Base-by-base conservation (phyloP, 2,329 filamentous ascomycete species). In the Alternaria metachromatica region DNA sequence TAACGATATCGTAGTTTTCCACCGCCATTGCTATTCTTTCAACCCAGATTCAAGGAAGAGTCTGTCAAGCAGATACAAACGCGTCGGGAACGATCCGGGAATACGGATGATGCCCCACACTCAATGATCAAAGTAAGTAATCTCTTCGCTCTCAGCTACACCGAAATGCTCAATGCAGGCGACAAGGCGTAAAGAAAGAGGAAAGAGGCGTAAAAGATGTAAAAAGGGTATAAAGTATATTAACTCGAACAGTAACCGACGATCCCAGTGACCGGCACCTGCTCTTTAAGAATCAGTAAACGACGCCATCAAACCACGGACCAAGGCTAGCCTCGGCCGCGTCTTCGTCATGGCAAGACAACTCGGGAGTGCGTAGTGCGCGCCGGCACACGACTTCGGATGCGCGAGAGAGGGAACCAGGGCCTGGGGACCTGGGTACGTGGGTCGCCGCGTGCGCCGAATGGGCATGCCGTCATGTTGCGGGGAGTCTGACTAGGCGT, bases 1-100 rank as follows among this genome's bases (percentile, higher is more conserved):
- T 94, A 71, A 97, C 93, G 55, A 87, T 87, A 74, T 91, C 89
- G 80, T 89, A 90, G 58, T 82, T 85, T 61, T 87, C 84, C 53
- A 72, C 64, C 15, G 63, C 66, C 67, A 72, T 73, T 30, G 25
- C 50, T 60, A 26, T 20, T 56, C 8, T 15, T 37, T 26, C 4
- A 11, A 18, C 18, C n/a, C 5, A 33, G 20, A 18, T 48, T 43
- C 33, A 33, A 21, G 2, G 25, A 21, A 6, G 15, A 15, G n/a
- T 1, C n/a, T 55, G 20, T 26, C 28, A 30, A 12, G 26, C 1
- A 28, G 26, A 50, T 18, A 10, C 3, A 30, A 5, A 21, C 51
- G 50, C 10, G 28, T 25, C 30, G 54, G 30, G 13, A 44, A 58
- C 62, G 53, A 25, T 54, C 23, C 41, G 45, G 48, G 28, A 58